Evolutionary conservation across 148 eudicot species (phyloP).

Genomic region (Selenicereus undatus): DNA sequence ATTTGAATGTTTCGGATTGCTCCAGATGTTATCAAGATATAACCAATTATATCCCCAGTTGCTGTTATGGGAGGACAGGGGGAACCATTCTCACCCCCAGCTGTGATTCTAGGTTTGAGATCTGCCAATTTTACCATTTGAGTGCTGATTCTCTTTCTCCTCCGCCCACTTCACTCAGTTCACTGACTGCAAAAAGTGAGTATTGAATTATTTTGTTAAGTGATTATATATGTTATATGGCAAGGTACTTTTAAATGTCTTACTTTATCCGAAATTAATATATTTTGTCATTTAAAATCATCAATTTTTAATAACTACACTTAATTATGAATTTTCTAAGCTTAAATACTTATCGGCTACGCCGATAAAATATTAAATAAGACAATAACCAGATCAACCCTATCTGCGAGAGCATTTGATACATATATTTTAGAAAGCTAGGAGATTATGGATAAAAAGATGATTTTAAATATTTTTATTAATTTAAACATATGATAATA

Average conservation of each 20-base stretch:
- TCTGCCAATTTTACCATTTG: background rate
- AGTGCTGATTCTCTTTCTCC: background rate
- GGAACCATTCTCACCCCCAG: background rate
- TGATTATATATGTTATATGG: too few relatives aligned
- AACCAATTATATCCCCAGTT: background rate
- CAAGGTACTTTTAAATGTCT: background rate
- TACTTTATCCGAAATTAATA: background rate
- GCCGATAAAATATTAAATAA: too few relatives aligned
- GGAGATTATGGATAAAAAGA: too few relatives aligned
- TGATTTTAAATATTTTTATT: too few relatives aligned
- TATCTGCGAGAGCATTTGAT: too few relatives aligned
- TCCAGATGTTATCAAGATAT: conserved; percentile 8
- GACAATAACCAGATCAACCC: too few relatives aligned
- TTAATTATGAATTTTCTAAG: too few relatives aligned
- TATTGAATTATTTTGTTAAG: too few relatives aligned
- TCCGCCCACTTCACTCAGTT: background rate
- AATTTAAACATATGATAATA: too few relatives aligned
- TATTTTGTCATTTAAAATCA: background rate
- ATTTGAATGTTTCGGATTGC: conserved; percentile 18
- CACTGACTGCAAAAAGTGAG: background rate
- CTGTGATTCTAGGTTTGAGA: background rate
- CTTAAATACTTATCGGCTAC: too few relatives aligned
- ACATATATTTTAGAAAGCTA: too few relatives aligned
- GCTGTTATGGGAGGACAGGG: background rate
- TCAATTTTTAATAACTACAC: too few relatives aligned